Conservation (phyloP, 768 basidiomycete species). For the Candolleomyces efflorescens region DNA sequence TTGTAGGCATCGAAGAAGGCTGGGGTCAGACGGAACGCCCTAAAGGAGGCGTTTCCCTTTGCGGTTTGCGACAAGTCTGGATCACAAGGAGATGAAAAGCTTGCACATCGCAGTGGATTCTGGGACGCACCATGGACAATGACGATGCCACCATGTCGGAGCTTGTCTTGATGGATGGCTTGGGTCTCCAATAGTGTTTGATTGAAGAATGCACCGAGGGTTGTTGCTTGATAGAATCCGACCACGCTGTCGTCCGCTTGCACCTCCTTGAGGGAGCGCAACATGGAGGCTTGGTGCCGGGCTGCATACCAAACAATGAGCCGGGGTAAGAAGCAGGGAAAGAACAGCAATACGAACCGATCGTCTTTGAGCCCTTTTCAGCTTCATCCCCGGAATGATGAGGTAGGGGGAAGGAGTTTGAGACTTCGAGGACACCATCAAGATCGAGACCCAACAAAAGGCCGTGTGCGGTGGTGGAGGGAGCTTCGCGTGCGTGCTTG, state of each 20-base stretch:
- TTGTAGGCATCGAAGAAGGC: constrained; percentile 81
- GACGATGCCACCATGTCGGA: constrained; percentile 82
- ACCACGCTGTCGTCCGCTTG: constrained; percentile 89
- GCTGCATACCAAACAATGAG: constrained; percentile 34
- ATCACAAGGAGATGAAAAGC: constrained; percentile 6
- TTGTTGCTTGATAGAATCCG: constrained; percentile 91
- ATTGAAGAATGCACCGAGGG: constrained; percentile 81
- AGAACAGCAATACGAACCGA: constrained; percentile 44
- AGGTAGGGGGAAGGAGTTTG: constrained; percentile 85
- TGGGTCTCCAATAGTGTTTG: constrained; percentile 79
- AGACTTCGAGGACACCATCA: constrained; percentile 86
- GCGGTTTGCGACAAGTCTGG: constrained; percentile 74
- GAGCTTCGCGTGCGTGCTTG: constrained; percentile 83
- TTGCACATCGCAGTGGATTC: no score
- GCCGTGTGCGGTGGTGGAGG: constrained; percentile 73
- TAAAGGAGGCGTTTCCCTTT: constrained; percentile 83
- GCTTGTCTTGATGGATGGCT: constrained; percentile 79
- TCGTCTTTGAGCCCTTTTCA: constrained; percentile 72
- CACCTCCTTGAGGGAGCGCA: constrained; percentile 86
- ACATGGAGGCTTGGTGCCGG: constrained; percentile 81
- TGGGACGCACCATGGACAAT: constrained; percentile 68
- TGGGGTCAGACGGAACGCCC: constrained; percentile 80
- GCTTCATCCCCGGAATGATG: constrained; percentile 72
- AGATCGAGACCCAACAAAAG: constrained; percentile 88
- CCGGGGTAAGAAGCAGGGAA: constrained; percentile 2